Evolutionary conservation across 2,329 filamentous ascomycete genomes (phyloP).

Genomic region (Fusarium nematophilum): DNA sequence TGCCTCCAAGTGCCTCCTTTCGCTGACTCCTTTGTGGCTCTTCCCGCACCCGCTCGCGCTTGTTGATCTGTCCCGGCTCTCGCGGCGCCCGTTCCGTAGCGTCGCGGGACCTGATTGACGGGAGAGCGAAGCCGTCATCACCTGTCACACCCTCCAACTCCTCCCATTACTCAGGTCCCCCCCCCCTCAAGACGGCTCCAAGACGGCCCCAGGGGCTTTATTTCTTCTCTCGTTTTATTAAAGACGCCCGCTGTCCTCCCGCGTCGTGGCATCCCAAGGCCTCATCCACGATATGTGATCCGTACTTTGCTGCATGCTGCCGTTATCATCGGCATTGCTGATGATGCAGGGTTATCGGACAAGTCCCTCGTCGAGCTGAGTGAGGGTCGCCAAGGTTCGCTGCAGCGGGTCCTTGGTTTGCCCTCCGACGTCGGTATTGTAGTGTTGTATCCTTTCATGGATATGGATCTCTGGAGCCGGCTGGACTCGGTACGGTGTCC

Average conservation of each 20-base stretch:
- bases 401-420: conserved; percentile 8
- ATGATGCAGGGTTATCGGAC: conserved; percentile 26
- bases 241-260: not conserved
- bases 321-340: conserved; percentile 20
- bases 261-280: not conserved
- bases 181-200: not conserved
- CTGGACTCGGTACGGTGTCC: conserved; percentile 11
- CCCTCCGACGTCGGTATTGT: conserved; percentile 8
- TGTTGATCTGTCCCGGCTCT: conserved; percentile 27
- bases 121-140: conserved; percentile 25
- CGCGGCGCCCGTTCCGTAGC: conserved; percentile 32
- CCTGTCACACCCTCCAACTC: conserved; percentile 4
- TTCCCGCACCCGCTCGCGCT: conserved; percentile 27
- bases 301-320: conserved; percentile 15
- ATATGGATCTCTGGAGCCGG: conserved; percentile 17
- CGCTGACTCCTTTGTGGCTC: conserved; percentile 24
- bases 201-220: not conserved
- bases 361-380: conserved; percentile 22
- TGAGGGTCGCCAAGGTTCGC: conserved; percentile 12
- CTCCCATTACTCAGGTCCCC: not conserved
- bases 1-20: conserved; percentile 24
- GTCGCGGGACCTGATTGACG: conserved; percentile 32
- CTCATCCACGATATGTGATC: too few species aligned
- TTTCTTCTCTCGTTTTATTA: not conserved
- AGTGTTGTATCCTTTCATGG: not conserved